Evolutionary conservation across 169 alveolate genomes (phyloP).

Genomic region (Plasmodium sp.): DNA sequence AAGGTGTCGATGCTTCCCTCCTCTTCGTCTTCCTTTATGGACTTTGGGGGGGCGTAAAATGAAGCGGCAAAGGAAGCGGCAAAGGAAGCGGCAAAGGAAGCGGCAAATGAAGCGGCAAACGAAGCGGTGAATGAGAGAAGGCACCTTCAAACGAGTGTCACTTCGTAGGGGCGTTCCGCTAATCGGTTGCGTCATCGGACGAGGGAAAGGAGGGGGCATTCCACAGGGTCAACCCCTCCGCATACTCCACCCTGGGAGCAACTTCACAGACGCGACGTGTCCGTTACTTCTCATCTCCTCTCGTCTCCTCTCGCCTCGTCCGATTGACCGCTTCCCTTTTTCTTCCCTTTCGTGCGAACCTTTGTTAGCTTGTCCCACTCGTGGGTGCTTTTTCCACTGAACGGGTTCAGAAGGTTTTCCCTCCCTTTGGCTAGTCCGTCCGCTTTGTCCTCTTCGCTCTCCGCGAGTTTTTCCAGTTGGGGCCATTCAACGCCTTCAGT

Average conservation of each 20-base stretch:
- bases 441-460: background rate
- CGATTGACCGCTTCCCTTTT: background rate
- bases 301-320: background rate
- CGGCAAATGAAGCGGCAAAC: too few relatives aligned
- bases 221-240: background rate
- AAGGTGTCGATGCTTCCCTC: conserved; percentile 25
- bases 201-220: background rate
- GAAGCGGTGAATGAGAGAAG: background rate
- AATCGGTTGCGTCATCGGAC: background rate
- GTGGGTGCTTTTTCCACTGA: conserved; percentile 46
- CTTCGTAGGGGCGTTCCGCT: background rate
- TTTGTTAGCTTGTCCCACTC: conserved; percentile 43
- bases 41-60: background rate
- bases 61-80: background rate
- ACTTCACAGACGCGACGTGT: background rate
- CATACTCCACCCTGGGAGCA: background rate
- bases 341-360: background rate
- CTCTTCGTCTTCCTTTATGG: conserved; percentile 42
- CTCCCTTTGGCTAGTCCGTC: background rate
- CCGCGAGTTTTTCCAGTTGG: background rate
- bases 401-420: conserved; percentile 24
- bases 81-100: background rate
- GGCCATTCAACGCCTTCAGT: conserved; percentile 21
- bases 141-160: background rate
- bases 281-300: background rate